Percentiles rank a stretch among this genome's conserved stretches.
These are phyloP conservation scores for Diplocarpon rosae DNA, from an alignment of 2,329 filamentous ascomycete genomes.

Conservation along the genomic window DNA sequence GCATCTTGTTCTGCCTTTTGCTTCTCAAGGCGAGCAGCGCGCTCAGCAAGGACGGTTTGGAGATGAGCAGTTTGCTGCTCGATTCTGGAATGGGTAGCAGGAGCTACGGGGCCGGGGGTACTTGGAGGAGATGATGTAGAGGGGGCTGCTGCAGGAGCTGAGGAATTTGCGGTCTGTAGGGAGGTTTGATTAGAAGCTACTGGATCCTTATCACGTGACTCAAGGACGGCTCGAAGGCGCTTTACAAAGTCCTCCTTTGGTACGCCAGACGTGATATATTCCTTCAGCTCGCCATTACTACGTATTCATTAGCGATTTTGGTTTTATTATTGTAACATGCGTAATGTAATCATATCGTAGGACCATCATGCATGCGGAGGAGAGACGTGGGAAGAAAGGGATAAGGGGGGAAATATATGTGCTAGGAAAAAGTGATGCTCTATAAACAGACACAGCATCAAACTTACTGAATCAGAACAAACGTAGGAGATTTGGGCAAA, in stretches of 20 bases:
- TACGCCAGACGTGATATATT: conserved; percentile 59
- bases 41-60: conserved; percentile 38
- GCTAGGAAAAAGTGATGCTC: background rate
- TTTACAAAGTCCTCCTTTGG: conserved; percentile 55
- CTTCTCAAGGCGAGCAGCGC: conserved; percentile 36
- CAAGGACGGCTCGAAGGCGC: conserved; percentile 36
- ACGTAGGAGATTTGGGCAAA: conserved; percentile 63
- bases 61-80: conserved; percentile 11
- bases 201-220: conserved; percentile 8
- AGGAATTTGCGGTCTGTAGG: background rate
- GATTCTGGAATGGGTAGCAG: conserved; percentile 4
- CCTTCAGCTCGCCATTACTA: conserved; percentile 64
- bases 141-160: background rate
- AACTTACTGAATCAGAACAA: conserved; percentile 64
- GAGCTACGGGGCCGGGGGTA: background rate
- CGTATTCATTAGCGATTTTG: conserved; percentile 3
- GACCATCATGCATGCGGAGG: background rate
- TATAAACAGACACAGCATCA: too few species aligned
- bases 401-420: background rate
- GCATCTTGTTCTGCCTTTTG: conserved; percentile 36
- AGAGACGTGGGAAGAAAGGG: background rate
- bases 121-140: background rate
- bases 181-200: background rate
- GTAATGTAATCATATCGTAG: background rate
- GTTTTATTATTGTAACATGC: background rate